phyloP scores from a whole-genome alignment of 176 grass and related monocot genomes.

The Themeda triandra region DNA sequence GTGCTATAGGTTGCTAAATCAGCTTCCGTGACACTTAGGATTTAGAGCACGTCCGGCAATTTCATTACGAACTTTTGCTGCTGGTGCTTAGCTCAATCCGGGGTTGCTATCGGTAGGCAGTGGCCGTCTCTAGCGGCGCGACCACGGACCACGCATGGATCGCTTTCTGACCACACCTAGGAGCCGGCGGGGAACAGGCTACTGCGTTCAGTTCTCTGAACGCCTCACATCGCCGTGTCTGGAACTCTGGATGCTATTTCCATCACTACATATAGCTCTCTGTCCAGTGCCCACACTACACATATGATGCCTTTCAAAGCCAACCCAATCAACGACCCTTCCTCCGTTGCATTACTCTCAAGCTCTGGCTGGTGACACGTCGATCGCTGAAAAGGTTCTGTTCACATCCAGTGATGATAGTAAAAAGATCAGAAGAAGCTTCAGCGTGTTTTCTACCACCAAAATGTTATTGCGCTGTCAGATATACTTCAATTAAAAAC shows the following conservation, averaged over 20 bases:
- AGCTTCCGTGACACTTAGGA: background rate
- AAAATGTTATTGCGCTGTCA: background rate
- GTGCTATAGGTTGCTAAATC: background rate
- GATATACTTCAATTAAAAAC: background rate
- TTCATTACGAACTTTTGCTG: background rate
- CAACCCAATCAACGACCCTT: background rate
- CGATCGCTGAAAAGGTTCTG: background rate
- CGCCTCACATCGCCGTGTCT: background rate
- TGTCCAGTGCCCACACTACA: constrained; percentile 27
- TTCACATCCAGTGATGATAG: background rate
- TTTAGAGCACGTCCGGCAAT: background rate
- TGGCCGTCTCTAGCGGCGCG: background rate
- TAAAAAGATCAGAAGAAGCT: background rate
- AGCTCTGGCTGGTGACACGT: background rate
- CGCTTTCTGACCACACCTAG: background rate
- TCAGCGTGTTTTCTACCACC: background rate
- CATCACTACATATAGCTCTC: background rate
- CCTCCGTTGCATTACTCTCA: background rate
- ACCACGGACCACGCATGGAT: background rate
- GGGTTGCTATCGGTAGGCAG: background rate
- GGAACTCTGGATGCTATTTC: background rate
- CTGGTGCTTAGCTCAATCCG: background rate
- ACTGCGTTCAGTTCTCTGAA: background rate
- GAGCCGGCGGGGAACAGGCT: background rate
- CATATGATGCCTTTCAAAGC: background rate